Evolutionary conservation across 169 alveolate genomes (phyloP).

Genomic region (Eimeria mitis): DNA sequence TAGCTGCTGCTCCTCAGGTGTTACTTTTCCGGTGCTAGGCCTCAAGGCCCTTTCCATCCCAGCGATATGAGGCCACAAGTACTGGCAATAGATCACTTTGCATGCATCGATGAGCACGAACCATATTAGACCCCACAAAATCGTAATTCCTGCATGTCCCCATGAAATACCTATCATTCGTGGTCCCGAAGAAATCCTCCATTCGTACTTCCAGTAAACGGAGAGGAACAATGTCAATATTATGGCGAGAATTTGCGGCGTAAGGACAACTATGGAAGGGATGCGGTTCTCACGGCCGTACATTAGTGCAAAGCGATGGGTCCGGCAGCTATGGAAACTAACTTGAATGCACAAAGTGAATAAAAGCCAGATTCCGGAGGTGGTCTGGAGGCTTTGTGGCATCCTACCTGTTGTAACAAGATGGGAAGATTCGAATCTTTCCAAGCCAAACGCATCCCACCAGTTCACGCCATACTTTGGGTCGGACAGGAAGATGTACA

Average conservation of each 20-base stretch:
- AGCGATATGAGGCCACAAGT: conserved; percentile 41
- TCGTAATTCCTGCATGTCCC: conserved; percentile 83
- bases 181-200: conserved; percentile 74
- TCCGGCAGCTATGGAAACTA: conserved; percentile 78
- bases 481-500: conserved; percentile 71
- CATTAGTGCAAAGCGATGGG: conserved; percentile 5
- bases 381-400: conserved; percentile 73
- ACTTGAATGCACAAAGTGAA: conserved; percentile 77
- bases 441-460: conserved; percentile 66
- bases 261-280: conserved; percentile 67
- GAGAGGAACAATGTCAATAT: conserved; percentile 61
- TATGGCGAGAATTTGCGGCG: conserved; percentile 60
- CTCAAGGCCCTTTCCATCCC: background rate
- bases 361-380: conserved; percentile 76
- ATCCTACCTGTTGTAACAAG: background rate
- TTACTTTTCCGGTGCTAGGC: background rate
- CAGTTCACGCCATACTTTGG: conserved; percentile 71
- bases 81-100: conserved; percentile 46
- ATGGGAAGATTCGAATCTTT: conserved; percentile 14
- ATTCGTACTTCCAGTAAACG: conserved; percentile 77
- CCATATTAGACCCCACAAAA: conserved; percentile 72
- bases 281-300: conserved; percentile 51
- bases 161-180: conserved; percentile 74
- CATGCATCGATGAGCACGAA: conserved; percentile 68
- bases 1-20: conserved; percentile 28